phyloP scores from a whole-genome alignment of 164 flowering plant genomes.

The Amborella trichopoda region DNA sequence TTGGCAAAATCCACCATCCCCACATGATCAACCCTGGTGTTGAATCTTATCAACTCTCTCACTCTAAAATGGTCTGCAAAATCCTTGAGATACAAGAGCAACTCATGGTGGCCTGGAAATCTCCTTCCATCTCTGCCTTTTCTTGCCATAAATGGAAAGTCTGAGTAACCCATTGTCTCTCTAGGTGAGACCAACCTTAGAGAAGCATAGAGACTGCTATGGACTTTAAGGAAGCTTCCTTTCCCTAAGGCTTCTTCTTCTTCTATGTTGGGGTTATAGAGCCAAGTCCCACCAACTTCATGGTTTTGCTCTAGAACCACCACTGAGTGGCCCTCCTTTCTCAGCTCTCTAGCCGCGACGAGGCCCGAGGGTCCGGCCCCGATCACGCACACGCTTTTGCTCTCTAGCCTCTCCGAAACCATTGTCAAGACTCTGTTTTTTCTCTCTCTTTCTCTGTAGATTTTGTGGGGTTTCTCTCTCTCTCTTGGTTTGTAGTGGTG shows the following conservation, averaged over 20 bases:
- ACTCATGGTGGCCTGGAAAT: constrained; percentile 77
- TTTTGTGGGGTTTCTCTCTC: no score
- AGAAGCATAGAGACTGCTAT: constrained; percentile 72
- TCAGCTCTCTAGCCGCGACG: constrained; percentile 76
- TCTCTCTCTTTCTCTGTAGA: no score
- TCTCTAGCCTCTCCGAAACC: constrained; percentile 27
- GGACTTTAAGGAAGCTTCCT: constrained; percentile 24
- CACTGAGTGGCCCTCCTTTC: constrained; percentile 61
- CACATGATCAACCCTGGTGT: constrained; percentile 60
- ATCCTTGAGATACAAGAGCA: constrained; percentile 48
- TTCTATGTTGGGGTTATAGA: constrained; percentile 48
- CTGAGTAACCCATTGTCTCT: constrained; percentile 82
- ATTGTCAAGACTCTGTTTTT: constrained; percentile 10
- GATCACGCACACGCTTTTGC: constrained; percentile 64
- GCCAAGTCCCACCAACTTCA: constrained; percentile 91
- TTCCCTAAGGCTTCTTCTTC: constrained; percentile 40
- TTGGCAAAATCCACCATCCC: constrained; percentile 39
- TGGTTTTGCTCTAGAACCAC: constrained; percentile 70
- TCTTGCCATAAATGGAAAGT: constrained; percentile 60
- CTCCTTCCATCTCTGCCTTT: constrained; percentile 72
- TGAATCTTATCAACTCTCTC: constrained; percentile 65
- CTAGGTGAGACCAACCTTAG: constrained; percentile 63
- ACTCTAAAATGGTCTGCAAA: constrained; percentile 60
- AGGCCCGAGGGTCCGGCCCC: constrained; percentile 91
- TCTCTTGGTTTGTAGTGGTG: no score